These are phyloP conservation scores for Cystodermella granulosa DNA, from an alignment of 1,284 basidiomycete species.

Conservation along the genomic window DNA sequence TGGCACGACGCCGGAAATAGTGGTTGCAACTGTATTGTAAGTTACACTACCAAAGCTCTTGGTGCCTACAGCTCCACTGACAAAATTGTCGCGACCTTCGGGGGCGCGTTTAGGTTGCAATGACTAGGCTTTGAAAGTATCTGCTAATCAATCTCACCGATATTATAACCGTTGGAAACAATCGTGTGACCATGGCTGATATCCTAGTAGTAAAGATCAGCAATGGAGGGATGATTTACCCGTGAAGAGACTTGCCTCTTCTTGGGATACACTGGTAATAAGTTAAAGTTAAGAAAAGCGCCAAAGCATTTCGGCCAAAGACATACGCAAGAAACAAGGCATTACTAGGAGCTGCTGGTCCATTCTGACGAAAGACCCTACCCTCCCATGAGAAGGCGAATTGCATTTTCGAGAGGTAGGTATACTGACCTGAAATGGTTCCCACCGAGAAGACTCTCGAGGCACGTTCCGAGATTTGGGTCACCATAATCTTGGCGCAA, in stretches of 20 bases:
- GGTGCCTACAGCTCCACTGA: conserved; percentile 41
- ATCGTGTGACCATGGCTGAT: conserved; percentile 47
- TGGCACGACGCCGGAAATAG: conserved; percentile 49
- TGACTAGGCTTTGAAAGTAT: neutral
- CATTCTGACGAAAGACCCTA: conserved; percentile 59
- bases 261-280: conserved; percentile 51
- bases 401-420: neutral
- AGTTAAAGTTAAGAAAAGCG: conserved; percentile 2
- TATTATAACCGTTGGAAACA: conserved; percentile 52
- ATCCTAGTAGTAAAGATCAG: conserved; percentile 23
- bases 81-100: conserved; percentile 42
- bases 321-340: conserved; percentile 64
- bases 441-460: conserved; percentile 60
- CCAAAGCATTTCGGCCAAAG: neutral
- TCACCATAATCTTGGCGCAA: conserved; percentile 57
- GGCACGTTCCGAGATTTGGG: conserved; percentile 50
- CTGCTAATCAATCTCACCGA: conserved; percentile 41
- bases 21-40: conserved; percentile 48
- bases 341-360: conserved; percentile 49
- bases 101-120: neutral
- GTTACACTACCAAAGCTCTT: conserved; percentile 42
- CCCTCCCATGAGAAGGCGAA: neutral
- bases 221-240: neutral
- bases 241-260: conserved; percentile 41
- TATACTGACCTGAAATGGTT: conserved; percentile 56